Evolutionary conservation across 2,329 filamentous ascomycete genomes (phyloP).

Genomic region (Westerdykella sp.): DNA sequence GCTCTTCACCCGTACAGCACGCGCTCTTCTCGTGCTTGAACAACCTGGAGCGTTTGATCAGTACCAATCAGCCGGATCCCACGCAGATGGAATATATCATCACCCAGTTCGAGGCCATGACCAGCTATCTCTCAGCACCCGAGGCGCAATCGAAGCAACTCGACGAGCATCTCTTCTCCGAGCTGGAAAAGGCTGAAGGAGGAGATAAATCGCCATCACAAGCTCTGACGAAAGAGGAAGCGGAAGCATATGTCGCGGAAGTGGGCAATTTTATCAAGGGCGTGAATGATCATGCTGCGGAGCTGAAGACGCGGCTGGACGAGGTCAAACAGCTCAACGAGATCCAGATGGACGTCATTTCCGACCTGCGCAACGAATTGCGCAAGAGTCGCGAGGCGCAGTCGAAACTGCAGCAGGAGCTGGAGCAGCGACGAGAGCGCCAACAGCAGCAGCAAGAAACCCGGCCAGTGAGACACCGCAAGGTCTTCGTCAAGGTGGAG

Average conservation of each 20-base stretch:
- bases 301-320: constrained; percentile 26
- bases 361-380: constrained; percentile 19
- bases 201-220: background rate
- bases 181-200: constrained; percentile 2
- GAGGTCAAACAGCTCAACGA: constrained; percentile 29
- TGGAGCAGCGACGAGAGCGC: background rate
- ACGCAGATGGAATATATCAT: constrained; percentile 33
- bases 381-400: background rate
- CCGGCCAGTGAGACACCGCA: background rate
- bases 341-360: constrained; percentile 29
- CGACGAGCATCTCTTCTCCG: constrained; percentile 17
- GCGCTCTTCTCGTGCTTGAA: constrained; percentile 28
- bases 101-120: constrained; percentile 28
- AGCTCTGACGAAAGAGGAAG: background rate
- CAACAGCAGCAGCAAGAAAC: background rate
- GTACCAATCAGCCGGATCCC: constrained; percentile 24
- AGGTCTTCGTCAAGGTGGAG: background rate
- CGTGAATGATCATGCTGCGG: constrained; percentile 20
- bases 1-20: constrained; percentile 24
- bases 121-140: constrained; percentile 22
- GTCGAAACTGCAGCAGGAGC: background rate
- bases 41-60: constrained; percentile 28
- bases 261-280: constrained; percentile 24
- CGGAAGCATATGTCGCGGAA: constrained; percentile 17
- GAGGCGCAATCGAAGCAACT: constrained; percentile 16